Conservation (phyloP, 331 rosid genomes). For the Quercus lobata region DNA sequence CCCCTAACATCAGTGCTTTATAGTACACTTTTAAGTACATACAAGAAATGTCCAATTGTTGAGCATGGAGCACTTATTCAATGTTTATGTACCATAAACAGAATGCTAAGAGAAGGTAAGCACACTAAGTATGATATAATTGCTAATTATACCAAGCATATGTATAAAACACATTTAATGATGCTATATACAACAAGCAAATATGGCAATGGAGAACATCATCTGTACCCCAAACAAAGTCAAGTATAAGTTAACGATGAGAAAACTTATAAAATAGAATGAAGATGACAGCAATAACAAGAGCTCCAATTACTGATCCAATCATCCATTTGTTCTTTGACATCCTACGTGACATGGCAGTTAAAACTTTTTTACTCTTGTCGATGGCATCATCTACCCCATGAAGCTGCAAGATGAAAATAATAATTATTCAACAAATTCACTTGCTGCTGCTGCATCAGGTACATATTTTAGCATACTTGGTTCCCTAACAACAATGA, state of each 20-base stretch:
- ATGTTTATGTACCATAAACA: neutral
- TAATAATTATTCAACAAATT: conserved; percentile 9
- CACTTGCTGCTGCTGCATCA: conserved; percentile 3
- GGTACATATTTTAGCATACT: neutral
- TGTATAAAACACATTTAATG: conserved; percentile 2
- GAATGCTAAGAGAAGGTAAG: neutral
- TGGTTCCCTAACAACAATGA: neutral
- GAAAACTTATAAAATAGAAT: conserved; percentile 69
- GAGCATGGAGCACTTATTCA: neutral
- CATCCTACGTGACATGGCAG: conserved; percentile 81
- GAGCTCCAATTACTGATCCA: conserved; percentile 76
- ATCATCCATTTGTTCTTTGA: conserved; percentile 80
- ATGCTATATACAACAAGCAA: conserved; percentile 37
- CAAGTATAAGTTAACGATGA: conserved; percentile 24
- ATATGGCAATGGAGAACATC: conserved; percentile 2
- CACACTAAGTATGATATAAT: neutral
- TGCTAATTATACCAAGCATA: neutral
- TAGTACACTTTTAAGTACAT: neutral
- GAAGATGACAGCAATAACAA: conserved; percentile 52
- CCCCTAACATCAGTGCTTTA: neutral
- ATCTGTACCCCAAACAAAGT: neutral
- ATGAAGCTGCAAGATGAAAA: conserved; percentile 67
- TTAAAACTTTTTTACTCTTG: conserved; percentile 84
- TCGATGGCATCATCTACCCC: conserved; percentile 93
- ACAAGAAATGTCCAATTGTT: neutral